These are phyloP conservation scores for Suhomyces choctaworum DNA, from an alignment of 1,139 yeast genomes.

Conservation along the genomic window DNA sequence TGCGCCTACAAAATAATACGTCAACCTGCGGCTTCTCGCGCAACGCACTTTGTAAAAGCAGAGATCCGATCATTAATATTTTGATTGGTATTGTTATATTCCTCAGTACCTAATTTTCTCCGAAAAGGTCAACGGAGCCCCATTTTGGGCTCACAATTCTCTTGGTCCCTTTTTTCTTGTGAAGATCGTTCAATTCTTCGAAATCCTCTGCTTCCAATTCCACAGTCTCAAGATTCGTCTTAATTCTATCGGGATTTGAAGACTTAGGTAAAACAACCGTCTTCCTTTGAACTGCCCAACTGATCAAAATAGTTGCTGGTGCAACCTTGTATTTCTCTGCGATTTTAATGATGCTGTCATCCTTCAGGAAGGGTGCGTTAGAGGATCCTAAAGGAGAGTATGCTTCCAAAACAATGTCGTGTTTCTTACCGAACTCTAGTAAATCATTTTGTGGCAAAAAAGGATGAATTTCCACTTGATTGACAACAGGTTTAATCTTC, in stretches of 20 bases:
- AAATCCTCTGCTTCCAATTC: slow-evolving; percentile 20
- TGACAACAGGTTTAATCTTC: slow-evolving; percentile 20
- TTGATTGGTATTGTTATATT: too few species aligned
- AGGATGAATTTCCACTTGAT: slow-evolving; percentile 26
- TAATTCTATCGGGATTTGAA: slow-evolving; percentile 19
- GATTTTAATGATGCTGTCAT: slow-evolving; percentile 16
- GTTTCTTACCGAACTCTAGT: slow-evolving; percentile 16
- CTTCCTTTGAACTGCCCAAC: slow-evolving; percentile 26
- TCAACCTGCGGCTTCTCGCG: too few species aligned
- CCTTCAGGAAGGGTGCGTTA: slow-evolving; percentile 20
- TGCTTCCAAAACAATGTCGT: slow-evolving; percentile 21
- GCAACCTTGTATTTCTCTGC: slow-evolving; percentile 19
- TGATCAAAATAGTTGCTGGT: slow-evolving; percentile 19
- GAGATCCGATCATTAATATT: too few species aligned
- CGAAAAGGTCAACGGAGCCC: slow-evolving; percentile 18
- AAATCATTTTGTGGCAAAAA: slow-evolving; percentile 24
- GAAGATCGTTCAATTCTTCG: slow-evolving; percentile 16
- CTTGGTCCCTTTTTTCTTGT: slow-evolving; percentile 17
- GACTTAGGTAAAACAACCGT: slow-evolving; percentile 26
- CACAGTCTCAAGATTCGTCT: slow-evolving; percentile 18
- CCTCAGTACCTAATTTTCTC: slow-evolving; percentile 4
- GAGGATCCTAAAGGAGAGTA: slow-evolving; percentile 27
- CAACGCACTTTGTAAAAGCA: too few species aligned
- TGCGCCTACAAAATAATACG: too few species aligned
- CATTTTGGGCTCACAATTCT: slow-evolving; percentile 19